Conservation (phyloP, 306 rosid species). For the Pterocarpus santalinus region DNA sequence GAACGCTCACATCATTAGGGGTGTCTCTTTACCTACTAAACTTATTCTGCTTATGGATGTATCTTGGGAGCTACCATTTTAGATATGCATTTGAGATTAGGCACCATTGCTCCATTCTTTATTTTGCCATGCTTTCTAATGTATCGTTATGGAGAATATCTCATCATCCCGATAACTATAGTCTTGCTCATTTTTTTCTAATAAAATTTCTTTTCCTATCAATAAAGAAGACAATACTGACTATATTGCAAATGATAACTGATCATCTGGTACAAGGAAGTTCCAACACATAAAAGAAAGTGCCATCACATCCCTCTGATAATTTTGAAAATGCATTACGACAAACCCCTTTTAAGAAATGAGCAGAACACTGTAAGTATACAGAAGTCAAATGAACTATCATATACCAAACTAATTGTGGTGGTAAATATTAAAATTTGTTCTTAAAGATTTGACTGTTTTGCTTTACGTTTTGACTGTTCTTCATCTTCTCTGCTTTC, state of each 20-base stretch:
- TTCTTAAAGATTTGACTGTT: constrained; percentile 19
- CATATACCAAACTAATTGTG: constrained; percentile 1
- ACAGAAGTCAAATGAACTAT: constrained; percentile 16
- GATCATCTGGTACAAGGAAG: constrained; percentile 22
- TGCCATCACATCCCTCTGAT: not conserved
- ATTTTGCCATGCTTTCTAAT: no score
- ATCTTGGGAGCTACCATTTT: no score
- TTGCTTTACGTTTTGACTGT: not conserved
- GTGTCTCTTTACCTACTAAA: not conserved
- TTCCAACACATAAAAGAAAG: not conserved
- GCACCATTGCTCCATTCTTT: no score
- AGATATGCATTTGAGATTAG: no score
- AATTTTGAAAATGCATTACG: constrained; percentile 22
- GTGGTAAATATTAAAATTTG: not conserved
- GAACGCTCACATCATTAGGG: no score
- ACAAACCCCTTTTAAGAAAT: not conserved
- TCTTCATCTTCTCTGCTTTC: not conserved
- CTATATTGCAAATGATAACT: not conserved
- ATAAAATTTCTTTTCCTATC: not conserved
- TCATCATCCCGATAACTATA: not conserved
- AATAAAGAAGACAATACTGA: not conserved
- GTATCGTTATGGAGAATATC: not conserved
- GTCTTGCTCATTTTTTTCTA: not conserved
- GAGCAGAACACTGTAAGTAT: not conserved
- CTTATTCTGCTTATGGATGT: no score